phyloP scores from a whole-genome alignment of 2,329 filamentous ascomycete genomes.

The Raffaelea arxii region DNA sequence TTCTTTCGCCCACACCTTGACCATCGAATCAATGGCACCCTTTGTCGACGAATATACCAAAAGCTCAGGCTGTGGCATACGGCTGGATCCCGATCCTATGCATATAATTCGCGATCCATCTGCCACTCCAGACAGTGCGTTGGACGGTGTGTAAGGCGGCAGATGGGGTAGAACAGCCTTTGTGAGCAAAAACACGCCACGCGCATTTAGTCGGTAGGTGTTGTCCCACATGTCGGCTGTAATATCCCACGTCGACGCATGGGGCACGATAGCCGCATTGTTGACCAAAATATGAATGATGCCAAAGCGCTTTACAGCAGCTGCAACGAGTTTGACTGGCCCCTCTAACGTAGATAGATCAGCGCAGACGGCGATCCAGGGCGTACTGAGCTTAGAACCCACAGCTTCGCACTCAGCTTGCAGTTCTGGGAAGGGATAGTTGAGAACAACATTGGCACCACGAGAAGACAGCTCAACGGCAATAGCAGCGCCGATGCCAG shows the following conservation, averaged over 20 bases:
- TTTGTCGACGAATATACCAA: constrained; percentile 3
- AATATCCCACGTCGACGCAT: constrained; percentile 26
- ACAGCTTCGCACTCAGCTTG: constrained; percentile 19
- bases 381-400: constrained; percentile 17
- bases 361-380: constrained; percentile 26
- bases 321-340: constrained; percentile 25
- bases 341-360: constrained; percentile 27
- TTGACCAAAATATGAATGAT: constrained; percentile 5
- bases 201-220: constrained; percentile 48
- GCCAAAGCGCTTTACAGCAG: constrained; percentile 16
- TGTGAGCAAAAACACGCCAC: constrained; percentile 40
- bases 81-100: constrained; percentile 42
- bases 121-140: background rate
- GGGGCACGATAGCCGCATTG: constrained; percentile 17
- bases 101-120: constrained; percentile 41
- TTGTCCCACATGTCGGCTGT: constrained; percentile 38
- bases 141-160: constrained; percentile 6
- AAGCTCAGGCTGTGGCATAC: constrained; percentile 13
- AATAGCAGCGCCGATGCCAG: constrained; percentile 34
- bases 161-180: constrained; percentile 44
- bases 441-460: constrained; percentile 36
- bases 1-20: constrained; percentile 47
- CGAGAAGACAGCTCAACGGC: constrained; percentile 30
- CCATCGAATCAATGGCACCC: constrained; percentile 50
- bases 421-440: constrained; percentile 29